Conservation (phyloP, 345 rosid genomes). For the Bruguiera sexangula region DNA sequence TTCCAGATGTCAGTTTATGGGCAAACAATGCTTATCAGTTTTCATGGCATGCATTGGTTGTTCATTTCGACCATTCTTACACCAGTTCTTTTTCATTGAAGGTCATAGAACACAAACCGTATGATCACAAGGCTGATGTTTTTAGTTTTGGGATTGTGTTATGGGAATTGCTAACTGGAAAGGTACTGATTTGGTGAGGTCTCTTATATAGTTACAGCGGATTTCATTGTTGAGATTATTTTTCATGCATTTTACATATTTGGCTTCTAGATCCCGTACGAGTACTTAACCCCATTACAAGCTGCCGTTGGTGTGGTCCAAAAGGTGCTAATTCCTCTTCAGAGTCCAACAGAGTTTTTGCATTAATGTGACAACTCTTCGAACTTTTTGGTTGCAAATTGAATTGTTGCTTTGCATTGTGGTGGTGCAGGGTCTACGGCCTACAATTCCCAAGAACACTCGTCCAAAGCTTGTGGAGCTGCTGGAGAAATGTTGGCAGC, state of each 20-base stretch:
- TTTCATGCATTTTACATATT: slow-evolving; percentile 11
- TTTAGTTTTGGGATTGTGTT: slow-evolving; percentile 87
- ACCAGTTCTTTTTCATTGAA: slow-evolving; percentile 37
- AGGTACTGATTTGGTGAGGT: slow-evolving; percentile 42
- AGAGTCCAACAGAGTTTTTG: neutral
- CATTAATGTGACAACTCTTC: neutral
- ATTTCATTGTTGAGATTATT: neutral
- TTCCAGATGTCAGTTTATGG: neutral
- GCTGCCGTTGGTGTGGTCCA: slow-evolving; percentile 99
- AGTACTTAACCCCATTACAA: slow-evolving; percentile 87
- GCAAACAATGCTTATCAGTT: neutral
- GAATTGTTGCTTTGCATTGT: neutral
- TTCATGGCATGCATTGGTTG: slow-evolving; percentile 1
- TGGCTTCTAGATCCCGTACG: slow-evolving; percentile 81
- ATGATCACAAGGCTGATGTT: slow-evolving; percentile 97
- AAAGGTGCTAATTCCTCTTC: slow-evolving; percentile 46
- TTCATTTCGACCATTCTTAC: slow-evolving; percentile 30
- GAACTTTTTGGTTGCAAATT: neutral
- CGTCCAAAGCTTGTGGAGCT: slow-evolving; percentile 62
- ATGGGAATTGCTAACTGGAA: slow-evolving; percentile 93
- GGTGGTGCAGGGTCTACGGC: slow-evolving; percentile 62
- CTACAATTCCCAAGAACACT: slow-evolving; percentile 67
- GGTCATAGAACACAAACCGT: slow-evolving; percentile 96
- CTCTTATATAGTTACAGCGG: neutral
- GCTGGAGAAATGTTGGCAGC: slow-evolving; percentile 78